These are phyloP conservation scores for Talaromyces sp. DNA, from an alignment of 2,329 filamentous ascomycete genomes.

Conservation along the genomic window DNA sequence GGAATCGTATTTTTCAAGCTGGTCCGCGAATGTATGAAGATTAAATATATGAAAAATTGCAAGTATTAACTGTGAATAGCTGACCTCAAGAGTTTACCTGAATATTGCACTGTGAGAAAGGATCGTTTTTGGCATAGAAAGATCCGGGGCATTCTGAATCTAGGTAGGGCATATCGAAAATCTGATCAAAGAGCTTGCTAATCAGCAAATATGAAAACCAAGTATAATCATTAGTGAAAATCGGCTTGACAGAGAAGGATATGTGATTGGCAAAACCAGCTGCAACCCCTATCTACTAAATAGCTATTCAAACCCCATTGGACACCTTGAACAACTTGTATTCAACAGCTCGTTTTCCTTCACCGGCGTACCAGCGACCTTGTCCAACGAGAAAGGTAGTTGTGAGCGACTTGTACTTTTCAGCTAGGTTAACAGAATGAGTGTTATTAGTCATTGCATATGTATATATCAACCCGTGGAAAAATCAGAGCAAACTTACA, in stretches of 20 bases:
- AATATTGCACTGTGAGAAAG: background rate
- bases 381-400: background rate
- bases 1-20: background rate
- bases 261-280: background rate
- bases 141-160: background rate
- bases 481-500: background rate
- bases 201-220: background rate
- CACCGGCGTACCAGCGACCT: slow-evolving; percentile 1
- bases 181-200: background rate
- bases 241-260: background rate
- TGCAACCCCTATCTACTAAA: background rate
- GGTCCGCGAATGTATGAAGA: background rate
- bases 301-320: slow-evolving; percentile 37
- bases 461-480: background rate
- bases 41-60: background rate
- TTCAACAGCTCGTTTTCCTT: background rate
- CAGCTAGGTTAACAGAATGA: background rate
- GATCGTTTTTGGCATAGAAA: background rate
- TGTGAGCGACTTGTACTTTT: background rate
- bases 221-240: background rate
- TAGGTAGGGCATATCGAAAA: no score
- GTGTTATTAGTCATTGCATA: background rate
- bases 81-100: background rate
- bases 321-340: background rate
- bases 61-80: background rate